Evolutionary conservation across 768 basidiomycete genomes (phyloP), one percentile per base, ranked within the genome.

Genomic region (Gautieria morchelliformis): DNA sequence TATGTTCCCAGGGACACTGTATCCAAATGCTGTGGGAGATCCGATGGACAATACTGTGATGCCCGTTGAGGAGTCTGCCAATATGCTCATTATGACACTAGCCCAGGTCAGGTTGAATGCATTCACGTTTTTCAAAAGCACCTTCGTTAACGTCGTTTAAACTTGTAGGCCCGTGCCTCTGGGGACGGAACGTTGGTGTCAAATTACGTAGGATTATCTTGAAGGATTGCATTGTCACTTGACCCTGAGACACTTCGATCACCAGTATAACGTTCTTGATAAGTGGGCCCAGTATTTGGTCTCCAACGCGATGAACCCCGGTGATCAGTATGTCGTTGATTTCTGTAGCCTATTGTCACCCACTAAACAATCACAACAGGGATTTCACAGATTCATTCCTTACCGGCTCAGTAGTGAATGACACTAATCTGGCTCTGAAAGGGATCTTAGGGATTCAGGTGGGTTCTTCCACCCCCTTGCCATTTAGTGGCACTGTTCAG

Each of bases 351-450:
- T 7, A 12, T 49, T 11, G 7, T 37, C 35, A 40, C 47, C 24
- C 15, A 32, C 30, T 5, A 24, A 5, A 44, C 15, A 15, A 6
- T n/a, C 41, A 44, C 15, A 44, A 49, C 24, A 57, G 39, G 6
- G 19, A 11, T 30, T 39, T 57, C 19, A 39, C 39, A 52, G 44
- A 63, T 11, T 47, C 51, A 30, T 7, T 7, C 49, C 65, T 64
- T 46, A 61, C 62, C 6, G 63, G 62, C 41, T 32, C 63, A 3
- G 39, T 62, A 11, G 56, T 53, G 22, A 64, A 64, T 51, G 62
- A 64, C 33, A 64, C 63, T 14, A 63, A 61, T 55, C 53, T 63
- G 52, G 65, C 63, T 46, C 57, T 66, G 58, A 67, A 67, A 52
- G 65, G 65, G 19, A 62, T 67, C 50, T 45, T 65, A 1, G 66